A percentile compares a stretch with the other conserved stretches of the same genome.
phyloP scores from a whole-genome alignment of 768 basidiomycete species.

The Thelephora ganbajun region DNA sequence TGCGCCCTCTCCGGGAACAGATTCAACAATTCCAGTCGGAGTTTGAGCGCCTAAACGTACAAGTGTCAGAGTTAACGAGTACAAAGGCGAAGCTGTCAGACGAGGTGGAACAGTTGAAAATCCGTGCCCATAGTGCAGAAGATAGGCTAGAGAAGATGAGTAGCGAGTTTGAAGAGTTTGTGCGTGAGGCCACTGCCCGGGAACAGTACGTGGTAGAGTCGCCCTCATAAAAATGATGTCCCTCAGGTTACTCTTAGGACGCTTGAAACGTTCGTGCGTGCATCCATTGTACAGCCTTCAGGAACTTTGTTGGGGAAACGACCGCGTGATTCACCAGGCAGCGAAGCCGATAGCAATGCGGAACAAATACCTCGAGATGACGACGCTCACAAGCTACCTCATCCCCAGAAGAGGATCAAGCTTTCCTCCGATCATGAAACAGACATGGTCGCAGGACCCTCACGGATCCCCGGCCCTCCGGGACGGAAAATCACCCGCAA shows the following conservation, averaged over 20 bases:
- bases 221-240: too few species aligned
- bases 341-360: not conserved
- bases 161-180: slow-evolving; percentile 6
- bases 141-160: slow-evolving; percentile 5
- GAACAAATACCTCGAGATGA: not conserved
- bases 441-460: slow-evolving; percentile 2
- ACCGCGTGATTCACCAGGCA: too few species aligned
- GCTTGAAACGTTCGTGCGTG: too few species aligned
- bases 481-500: too few species aligned
- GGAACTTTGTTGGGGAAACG: too few species aligned
- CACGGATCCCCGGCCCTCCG: slow-evolving; percentile 4
- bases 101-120: slow-evolving; percentile 21
- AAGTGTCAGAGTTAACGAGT: slow-evolving; percentile 22
- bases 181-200: slow-evolving; percentile 3
- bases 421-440: slow-evolving; percentile 13
- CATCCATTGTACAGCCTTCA: too few species aligned
- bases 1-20: slow-evolving; percentile 33
- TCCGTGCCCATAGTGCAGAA: slow-evolving; percentile 6
- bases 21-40: slow-evolving; percentile 32
- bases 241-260: too few species aligned
- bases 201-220: not conserved
- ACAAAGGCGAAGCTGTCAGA: slow-evolving; percentile 19
- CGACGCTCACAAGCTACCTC: slow-evolving; percentile 20
- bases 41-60: slow-evolving; percentile 23
- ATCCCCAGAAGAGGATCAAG: slow-evolving; percentile 37